Conservation (phyloP, 176 grass and related monocot genomes). For the Aegilops umbellulata region DNA sequence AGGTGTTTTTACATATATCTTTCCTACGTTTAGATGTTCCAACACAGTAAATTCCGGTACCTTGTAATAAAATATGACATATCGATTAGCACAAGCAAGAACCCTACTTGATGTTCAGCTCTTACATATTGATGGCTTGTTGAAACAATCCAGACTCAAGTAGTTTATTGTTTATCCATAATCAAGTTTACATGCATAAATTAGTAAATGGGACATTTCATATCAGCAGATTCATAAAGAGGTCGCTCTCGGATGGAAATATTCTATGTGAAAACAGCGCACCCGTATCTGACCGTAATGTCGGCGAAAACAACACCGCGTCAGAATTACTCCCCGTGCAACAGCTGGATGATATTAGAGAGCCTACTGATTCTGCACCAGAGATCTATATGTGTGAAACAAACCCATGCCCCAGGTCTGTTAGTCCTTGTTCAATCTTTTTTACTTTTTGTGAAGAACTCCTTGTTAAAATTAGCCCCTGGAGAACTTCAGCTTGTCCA, state of each 20-base stretch:
- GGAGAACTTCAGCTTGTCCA: background rate
- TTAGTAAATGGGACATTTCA: constrained; percentile 6
- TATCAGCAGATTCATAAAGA: constrained; percentile 78
- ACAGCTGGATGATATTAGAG: constrained; percentile 50
- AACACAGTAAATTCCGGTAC: background rate
- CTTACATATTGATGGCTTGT: background rate
- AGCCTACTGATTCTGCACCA: constrained; percentile 76
- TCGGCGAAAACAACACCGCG: constrained; percentile 26
- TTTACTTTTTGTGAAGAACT: background rate
- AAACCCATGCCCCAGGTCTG: constrained; percentile 57
- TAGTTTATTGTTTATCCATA: constrained; percentile 1
- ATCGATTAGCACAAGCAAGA: no score
- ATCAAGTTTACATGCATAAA: background rate
- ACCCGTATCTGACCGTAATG: constrained; percentile 48
- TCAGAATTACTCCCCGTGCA: constrained; percentile 52
- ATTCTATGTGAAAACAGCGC: constrained; percentile 62
- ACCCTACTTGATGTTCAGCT: background rate
- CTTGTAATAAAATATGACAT: background rate
- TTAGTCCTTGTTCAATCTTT: background rate
- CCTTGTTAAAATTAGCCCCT: background rate
- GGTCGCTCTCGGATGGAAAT: constrained; percentile 89
- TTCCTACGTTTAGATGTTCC: background rate
- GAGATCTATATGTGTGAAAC: constrained; percentile 68
- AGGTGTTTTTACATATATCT: background rate
- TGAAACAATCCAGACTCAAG: background rate